Evolutionary conservation across 768 basidiomycete species (phyloP), one percentile per base, ranked within the genome.

Genomic region (Austroboletus festivus): DNA sequence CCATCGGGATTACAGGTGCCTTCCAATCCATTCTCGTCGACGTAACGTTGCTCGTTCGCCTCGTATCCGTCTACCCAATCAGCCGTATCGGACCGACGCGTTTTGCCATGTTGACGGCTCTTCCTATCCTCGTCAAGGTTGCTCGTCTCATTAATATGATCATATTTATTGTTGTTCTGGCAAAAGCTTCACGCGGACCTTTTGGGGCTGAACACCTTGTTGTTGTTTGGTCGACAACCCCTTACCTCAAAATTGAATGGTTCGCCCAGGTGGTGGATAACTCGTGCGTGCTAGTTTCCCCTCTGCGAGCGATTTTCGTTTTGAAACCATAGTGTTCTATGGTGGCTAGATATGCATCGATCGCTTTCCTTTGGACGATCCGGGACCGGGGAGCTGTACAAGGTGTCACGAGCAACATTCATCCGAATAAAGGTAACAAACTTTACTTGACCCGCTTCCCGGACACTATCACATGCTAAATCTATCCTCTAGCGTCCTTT

Each of bases 171-270:
- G 58, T 53, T 21, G 50, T 59, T 5, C 30, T 69, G 20, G 46
- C 42, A 4, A 52, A 57, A 33, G 62, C 53, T 12, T 51, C 55
- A 16, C 53, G 44, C 24, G 60, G 60, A 13, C 59, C 60, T 7
- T 40, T 56, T 1, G 61, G 50, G 10, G 16, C 56, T 13, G 39
- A 51, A 34, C 39, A 51, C 0, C 20, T 61, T n/a, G 49, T 38
- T 9, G 2, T 48, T n/a, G 26, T 47, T 16, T 67, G 63, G 67
- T 48, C 42, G 18, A 19, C 54, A 38, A 54, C 47, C 1, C 68
- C 64, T 5, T 69, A 62, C 45, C 45, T 69, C 11, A 69, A 65
- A 47, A 63, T 68, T 3, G 68, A 66, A 35, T 65, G 68, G 65
- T 56, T 58, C 13, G 50, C 57, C 16, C 67, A 68, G 46, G 34